These are phyloP conservation scores for Rheum nobile DNA, from an alignment of 148 eudicot species.

Conservation along the genomic window DNA sequence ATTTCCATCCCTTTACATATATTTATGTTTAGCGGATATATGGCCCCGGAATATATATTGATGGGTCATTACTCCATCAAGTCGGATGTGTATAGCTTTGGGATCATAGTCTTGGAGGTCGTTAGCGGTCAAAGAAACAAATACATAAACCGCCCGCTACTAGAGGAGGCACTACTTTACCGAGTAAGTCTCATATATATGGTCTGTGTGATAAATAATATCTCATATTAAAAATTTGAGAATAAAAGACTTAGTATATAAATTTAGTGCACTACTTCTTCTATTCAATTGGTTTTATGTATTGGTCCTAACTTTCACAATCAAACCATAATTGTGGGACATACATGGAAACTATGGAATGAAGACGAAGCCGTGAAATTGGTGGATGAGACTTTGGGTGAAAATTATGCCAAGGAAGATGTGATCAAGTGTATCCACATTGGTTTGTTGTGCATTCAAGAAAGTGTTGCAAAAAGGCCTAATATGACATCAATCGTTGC, in stretches of 20 bases:
- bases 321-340: background rate
- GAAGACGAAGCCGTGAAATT: slow-evolving; percentile 10
- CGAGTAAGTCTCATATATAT: slow-evolving; percentile 9
- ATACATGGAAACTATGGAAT: slow-evolving; percentile 35
- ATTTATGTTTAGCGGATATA: background rate
- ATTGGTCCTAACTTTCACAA: no score
- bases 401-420: slow-evolving; percentile 14
- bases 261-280: background rate
- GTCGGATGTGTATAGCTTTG: slow-evolving; percentile 28
- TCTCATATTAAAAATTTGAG: background rate
- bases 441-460: slow-evolving; percentile 23
- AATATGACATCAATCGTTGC: slow-evolving; percentile 19
- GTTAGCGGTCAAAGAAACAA: slow-evolving; percentile 19
- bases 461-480: slow-evolving; percentile 18
- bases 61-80: slow-evolving; percentile 21
- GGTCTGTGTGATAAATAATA: no score
- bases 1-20: no score
- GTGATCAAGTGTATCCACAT: slow-evolving; percentile 21
- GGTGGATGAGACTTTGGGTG: slow-evolving; percentile 11
- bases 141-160: background rate
- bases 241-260: no score
- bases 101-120: slow-evolving; percentile 20
- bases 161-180: slow-evolving; percentile 15
- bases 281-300: no score
- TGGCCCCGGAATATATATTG: slow-evolving; percentile 28